Conservation (phyloP, 2,329 filamentous ascomycete genomes). For the Drechslerella coelobrocha region DNA sequence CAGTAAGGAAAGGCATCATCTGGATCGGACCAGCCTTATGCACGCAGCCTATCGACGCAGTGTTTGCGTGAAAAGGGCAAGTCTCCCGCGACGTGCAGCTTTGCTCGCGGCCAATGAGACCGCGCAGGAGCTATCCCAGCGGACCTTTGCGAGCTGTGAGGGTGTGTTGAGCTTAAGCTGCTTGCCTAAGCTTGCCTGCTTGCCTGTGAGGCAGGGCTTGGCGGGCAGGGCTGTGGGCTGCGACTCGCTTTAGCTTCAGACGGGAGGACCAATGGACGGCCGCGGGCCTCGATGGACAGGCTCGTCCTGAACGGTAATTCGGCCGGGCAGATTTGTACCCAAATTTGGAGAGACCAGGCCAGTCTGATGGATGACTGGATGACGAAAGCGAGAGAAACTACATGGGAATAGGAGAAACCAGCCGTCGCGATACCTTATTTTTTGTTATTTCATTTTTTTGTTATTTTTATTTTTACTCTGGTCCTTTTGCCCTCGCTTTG, state of each 20-base stretch:
- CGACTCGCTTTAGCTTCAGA: neutral
- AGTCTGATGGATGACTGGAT: neutral
- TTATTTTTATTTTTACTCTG: neutral
- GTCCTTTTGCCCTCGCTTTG: neutral
- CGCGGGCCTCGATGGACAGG: neutral
- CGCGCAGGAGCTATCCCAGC: conserved; percentile 1
- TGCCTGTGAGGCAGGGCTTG: neutral
- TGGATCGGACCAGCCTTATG: neutral
- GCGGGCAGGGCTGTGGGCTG: neutral
- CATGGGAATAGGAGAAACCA: neutral
- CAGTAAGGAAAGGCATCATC: neutral
- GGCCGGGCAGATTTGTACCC: conserved; percentile 2
- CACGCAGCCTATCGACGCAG: conserved; percentile 2
- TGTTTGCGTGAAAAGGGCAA: conserved; percentile 1
- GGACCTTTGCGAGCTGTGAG: conserved; percentile 7
- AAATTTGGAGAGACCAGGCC: neutral
- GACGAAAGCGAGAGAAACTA: neutral
- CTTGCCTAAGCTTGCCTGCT: neutral
- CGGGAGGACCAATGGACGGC: neutral
- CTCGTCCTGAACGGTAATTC: neutral
- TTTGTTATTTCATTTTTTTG: neutral
- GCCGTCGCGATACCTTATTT: neutral
- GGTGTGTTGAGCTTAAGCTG: conserved; percentile 1
- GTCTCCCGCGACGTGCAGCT: neutral
- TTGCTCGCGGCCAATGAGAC: conserved; percentile 20